phyloP scores from a whole-genome alignment of 176 grass and related monocot species.

The Bonia amplexicaulis region DNA sequence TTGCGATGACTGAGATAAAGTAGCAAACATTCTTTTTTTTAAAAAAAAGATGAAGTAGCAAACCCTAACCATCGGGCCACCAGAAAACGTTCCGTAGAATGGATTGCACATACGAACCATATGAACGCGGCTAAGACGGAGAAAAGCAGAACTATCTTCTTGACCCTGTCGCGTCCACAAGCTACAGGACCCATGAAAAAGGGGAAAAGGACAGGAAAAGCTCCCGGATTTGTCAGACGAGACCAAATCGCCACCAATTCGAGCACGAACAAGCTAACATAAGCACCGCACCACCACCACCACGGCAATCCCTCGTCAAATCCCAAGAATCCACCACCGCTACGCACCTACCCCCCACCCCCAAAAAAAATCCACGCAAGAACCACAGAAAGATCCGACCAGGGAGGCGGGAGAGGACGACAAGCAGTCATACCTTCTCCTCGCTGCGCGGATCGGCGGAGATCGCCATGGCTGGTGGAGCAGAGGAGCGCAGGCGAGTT shows the following conservation, averaged over 20 bases:
- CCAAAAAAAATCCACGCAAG: too few relatives aligned
- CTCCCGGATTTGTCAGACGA: too few relatives aligned
- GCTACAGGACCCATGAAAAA: not conserved
- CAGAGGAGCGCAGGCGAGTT: not conserved
- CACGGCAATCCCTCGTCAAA: too few relatives aligned
- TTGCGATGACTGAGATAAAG: not conserved
- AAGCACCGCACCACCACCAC: too few relatives aligned
- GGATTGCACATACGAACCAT: not conserved
- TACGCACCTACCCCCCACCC: too few relatives aligned
- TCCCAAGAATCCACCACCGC: too few relatives aligned
- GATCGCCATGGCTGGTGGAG: too few relatives aligned
- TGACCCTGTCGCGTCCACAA: not conserved
- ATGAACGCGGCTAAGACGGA: not conserved
- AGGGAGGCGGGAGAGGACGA: not conserved
- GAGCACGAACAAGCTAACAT: too few relatives aligned
- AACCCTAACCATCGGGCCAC: not conserved
- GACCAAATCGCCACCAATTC: too few relatives aligned
- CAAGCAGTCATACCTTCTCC: conserved; percentile 44
- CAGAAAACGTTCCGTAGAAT: not conserved
- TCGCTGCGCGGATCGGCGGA: conserved; percentile 24
- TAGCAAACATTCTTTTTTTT: too few relatives aligned
- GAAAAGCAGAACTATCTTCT: too few relatives aligned
- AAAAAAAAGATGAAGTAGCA: not conserved
- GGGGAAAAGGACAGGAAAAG: too few relatives aligned
- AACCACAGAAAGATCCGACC: not conserved